Base-by-base conservation (phyloP, 345 rosid species). In the Eucalyptus pauciflora region DNA sequence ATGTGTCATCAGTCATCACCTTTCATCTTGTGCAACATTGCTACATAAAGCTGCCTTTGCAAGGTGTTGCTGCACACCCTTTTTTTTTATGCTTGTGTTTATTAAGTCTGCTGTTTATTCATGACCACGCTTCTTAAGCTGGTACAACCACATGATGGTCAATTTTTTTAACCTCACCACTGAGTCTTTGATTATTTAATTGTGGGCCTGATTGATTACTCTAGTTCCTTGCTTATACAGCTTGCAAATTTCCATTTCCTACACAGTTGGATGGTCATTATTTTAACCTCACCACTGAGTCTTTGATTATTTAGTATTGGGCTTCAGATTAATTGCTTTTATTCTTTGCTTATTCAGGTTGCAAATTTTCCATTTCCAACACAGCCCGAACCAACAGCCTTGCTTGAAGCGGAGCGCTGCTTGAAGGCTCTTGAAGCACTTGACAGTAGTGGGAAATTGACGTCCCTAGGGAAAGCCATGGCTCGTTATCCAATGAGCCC, bases 361-460 rank as follows among this genome's bases (percentile, higher is more conserved):
- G 94, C 91, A 86, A 95, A 96, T 92, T 97, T 96, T 90, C 99
- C 99, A 48, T 97, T 97, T 91, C 99, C 99, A 48, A 97, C 99
- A 88, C 95, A 98, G 76, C 99, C 99, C 3, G 93, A 93, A 81
- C 86, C 93, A 67, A 87, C 92, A 80, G 94, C 99, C 85, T 89
- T 97, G 92, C 89, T 85, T 90, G 95, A 95, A 92, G 98, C 99
- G 22, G 98, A 94, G 89, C 87, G 90, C 50, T 95, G 99, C 90
- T 90, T 97, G 92, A 95, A 92, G 93, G 94, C 93, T 87, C 94
- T 97, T 88, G 96, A 93, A 93, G 99, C 99, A 76, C 96, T 97
- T 18, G 96, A 96, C 90, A 56, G 87, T 91, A 89, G 87, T 22
- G 97, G 96, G 89, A 91, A 91, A 89, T 89, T 97, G 93, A 97